Conservation (phyloP, 2,329 filamentous ascomycete genomes). For the Ophiostoma quercus region DNA sequence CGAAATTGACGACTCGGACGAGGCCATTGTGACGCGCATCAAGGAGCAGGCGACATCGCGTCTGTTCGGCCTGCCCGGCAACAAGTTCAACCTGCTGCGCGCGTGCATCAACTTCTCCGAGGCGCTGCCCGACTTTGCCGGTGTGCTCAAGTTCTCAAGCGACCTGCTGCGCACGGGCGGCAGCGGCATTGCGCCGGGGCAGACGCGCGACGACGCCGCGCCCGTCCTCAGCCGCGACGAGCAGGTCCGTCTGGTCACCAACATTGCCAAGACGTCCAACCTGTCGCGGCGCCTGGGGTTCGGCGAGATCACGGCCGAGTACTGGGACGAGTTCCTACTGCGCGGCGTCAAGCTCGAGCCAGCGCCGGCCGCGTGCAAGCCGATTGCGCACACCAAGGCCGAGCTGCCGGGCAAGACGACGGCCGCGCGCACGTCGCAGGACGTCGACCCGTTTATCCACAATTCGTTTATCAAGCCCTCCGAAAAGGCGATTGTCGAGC, state of each 20-base stretch:
- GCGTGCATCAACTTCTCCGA: slow-evolving; percentile 93
- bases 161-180: slow-evolving; percentile 78
- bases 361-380: slow-evolving; percentile 52
- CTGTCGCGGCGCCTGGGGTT: slow-evolving; percentile 73
- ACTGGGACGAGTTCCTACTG: slow-evolving; percentile 95
- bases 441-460: slow-evolving; percentile 84
- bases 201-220: slow-evolving; percentile 62
- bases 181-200: slow-evolving; percentile 68
- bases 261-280: slow-evolving; percentile 75
- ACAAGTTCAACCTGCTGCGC: slow-evolving; percentile 82
- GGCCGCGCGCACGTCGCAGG: slow-evolving; percentile 50
- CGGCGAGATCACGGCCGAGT: slow-evolving; percentile 67
- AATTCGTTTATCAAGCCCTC: slow-evolving; percentile 78
- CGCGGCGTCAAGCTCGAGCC: slow-evolving; percentile 68
- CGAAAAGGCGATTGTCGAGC: slow-evolving; percentile 56
- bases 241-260: slow-evolving; percentile 75
- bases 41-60: slow-evolving; percentile 52
- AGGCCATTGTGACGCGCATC: slow-evolving; percentile 52
- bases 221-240: slow-evolving; percentile 73
- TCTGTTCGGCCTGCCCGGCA: slow-evolving; percentile 68
- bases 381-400: slow-evolving; percentile 59
- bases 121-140: slow-evolving; percentile 83
- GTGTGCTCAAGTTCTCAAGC: slow-evolving; percentile 82
- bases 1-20: slow-evolving; percentile 45
- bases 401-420: slow-evolving; percentile 43